Conservation (phyloP, 2,329 filamentous ascomycete genomes). For the Exophiala bonariae region DNA sequence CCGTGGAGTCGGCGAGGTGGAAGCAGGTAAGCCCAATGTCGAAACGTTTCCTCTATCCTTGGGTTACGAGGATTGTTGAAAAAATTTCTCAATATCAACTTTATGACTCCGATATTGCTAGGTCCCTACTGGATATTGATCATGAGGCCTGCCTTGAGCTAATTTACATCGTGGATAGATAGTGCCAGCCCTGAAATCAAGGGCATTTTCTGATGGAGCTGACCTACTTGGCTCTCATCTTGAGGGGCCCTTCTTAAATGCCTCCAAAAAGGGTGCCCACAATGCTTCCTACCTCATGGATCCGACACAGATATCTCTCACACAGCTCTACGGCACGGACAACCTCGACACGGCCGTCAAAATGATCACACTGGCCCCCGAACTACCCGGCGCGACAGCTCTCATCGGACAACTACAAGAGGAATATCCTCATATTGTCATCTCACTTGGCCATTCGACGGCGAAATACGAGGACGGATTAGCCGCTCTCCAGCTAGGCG, state of each 20-base stretch:
- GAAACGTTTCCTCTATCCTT: not conserved
- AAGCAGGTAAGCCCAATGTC: constrained; percentile 21
- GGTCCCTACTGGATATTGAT: no score
- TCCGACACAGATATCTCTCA: constrained; percentile 34
- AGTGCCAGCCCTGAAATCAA: constrained; percentile 15
- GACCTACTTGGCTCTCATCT: constrained; percentile 56
- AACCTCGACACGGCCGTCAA: constrained; percentile 45
- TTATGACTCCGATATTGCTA: no score
- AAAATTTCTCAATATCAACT: no score
- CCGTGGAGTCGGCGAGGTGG: constrained; percentile 20
- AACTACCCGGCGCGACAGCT: constrained; percentile 42
- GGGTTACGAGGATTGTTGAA: not conserved
- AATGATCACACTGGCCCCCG: constrained; percentile 55
- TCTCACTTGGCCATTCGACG: constrained; percentile 54
- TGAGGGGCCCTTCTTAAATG: constrained; percentile 57
- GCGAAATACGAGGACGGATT: constrained; percentile 50
- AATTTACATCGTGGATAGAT: constrained; percentile 6
- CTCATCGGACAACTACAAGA: constrained; percentile 45
- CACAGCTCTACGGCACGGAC: constrained; percentile 47
- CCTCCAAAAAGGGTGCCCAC: constrained; percentile 56
- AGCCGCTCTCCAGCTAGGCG: constrained; percentile 48
- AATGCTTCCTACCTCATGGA: constrained; percentile 43
- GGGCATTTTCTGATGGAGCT: constrained; percentile 44
- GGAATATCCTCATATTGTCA: constrained; percentile 40
- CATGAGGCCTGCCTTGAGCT: constrained; percentile 1